Conservation (phyloP, 371 early-diverging fungal species). For the Saksenaea vasiformis region DNA sequence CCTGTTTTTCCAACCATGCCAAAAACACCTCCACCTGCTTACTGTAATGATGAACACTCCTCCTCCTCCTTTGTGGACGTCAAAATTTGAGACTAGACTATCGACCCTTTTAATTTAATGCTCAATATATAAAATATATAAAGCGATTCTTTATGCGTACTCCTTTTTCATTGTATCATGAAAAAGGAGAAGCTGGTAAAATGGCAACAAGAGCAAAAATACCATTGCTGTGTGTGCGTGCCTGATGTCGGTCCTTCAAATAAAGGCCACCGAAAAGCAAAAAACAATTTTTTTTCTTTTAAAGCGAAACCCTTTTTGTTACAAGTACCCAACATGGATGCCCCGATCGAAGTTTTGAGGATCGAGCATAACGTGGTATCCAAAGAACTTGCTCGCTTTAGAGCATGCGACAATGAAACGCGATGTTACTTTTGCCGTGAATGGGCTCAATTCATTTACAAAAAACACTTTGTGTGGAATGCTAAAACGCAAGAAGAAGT, state of each 20-base stretch:
- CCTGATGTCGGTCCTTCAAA: conserved; percentile 3
- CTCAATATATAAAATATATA: not conserved
- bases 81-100: conserved; percentile 3
- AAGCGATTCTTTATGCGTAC: not conserved
- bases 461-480: conserved; percentile 63
- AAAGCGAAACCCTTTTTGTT: conserved; percentile 6
- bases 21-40: not conserved
- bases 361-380: conserved; percentile 56
- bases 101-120: not conserved
- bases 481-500: conserved; percentile 53
- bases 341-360: conserved; percentile 43
- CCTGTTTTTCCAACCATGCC: not conserved
- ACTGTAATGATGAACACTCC: not conserved
- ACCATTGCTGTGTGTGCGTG: not conserved
- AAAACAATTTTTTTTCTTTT: conserved; percentile 16
- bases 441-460: conserved; percentile 82
- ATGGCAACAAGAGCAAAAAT: no score
- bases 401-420: conserved; percentile 73
- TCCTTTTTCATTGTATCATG: not conserved
- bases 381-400: conserved; percentile 73
- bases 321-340: conserved; percentile 28
- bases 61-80: conserved; percentile 1
- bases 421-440: conserved; percentile 83
- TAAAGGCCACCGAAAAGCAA: not conserved
- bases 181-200: not conserved